phyloP scores from a whole-genome alignment of 106 monocot species.

The Dendrobium officinale region DNA sequence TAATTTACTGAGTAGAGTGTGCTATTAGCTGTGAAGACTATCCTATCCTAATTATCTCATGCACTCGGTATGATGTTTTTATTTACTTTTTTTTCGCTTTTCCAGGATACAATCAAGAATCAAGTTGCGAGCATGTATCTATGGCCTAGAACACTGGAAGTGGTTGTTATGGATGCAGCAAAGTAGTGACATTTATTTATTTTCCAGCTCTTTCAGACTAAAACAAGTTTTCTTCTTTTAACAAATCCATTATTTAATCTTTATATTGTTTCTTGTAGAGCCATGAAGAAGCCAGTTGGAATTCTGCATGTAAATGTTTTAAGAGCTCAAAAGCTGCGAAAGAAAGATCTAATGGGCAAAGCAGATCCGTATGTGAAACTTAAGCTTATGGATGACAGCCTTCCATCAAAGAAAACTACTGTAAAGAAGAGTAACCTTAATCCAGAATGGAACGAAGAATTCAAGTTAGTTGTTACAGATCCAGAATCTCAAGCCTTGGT shows the following conservation, averaged over 20 bases:
- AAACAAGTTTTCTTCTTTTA: neutral
- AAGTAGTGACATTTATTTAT: conserved; percentile 30
- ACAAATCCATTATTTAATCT: conserved; percentile 1
- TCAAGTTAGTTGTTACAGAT: conserved; percentile 76
- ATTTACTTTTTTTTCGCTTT: neutral
- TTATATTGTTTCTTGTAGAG: conserved; percentile 28
- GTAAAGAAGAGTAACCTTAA: conserved; percentile 75
- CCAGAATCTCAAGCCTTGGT: conserved; percentile 75
- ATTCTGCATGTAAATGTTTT: conserved; percentile 75
- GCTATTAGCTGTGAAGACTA: neutral
- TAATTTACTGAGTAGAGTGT: neutral
- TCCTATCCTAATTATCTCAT: neutral
- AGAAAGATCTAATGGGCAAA: conserved; percentile 85
- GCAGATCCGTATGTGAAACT: conserved; percentile 89
- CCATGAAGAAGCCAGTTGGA: conserved; percentile 68
- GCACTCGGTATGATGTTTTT: neutral
- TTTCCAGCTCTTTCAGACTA: neutral
- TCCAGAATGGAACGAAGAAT: conserved; percentile 98
- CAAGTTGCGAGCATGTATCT: conserved; percentile 90
- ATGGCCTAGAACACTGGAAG: conserved; percentile 87
- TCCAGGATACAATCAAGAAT: conserved; percentile 80
- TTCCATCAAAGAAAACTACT: conserved; percentile 78
- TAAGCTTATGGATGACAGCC: conserved; percentile 67
- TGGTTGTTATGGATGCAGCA: conserved; percentile 69
- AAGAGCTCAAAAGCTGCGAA: conserved; percentile 57